Conservation (phyloP, 441 rosid species). For the Rhodomyrtus psidioides region DNA sequence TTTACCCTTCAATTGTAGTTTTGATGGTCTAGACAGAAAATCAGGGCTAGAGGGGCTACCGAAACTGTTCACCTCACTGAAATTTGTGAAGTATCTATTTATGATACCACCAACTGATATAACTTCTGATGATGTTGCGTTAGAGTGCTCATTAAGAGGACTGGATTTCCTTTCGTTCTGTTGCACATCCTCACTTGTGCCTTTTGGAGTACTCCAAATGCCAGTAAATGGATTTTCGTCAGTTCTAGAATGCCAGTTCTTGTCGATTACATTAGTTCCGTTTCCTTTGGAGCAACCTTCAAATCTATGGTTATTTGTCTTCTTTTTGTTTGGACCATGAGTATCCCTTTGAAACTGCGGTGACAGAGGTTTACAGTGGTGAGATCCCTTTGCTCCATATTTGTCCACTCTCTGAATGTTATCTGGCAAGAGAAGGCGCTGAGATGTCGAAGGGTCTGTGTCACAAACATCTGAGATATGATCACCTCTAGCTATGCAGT, state of each 20-base stretch:
- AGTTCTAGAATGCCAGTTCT: neutral
- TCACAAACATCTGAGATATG: neutral
- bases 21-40: neutral
- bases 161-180: neutral
- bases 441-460: neutral
- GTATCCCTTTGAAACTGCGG: neutral
- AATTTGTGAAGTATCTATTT: neutral
- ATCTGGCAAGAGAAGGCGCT: neutral
- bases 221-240: neutral
- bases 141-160: constrained; percentile 1
- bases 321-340: neutral
- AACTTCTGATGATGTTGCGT: neutral
- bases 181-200: neutral
- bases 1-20: neutral
- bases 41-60: neutral
- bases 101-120: constrained; percentile 6
- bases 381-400: neutral
- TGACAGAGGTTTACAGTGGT: neutral
- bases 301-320: neutral
- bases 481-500: neutral
- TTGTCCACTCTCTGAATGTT: neutral
- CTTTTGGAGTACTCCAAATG: neutral
- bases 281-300: neutral
- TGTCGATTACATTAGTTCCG: neutral
- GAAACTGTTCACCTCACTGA: constrained; percentile 5